phyloP scores from a whole-genome alignment of 106 monocot genomes.

The Chionographis japonica region DNA sequence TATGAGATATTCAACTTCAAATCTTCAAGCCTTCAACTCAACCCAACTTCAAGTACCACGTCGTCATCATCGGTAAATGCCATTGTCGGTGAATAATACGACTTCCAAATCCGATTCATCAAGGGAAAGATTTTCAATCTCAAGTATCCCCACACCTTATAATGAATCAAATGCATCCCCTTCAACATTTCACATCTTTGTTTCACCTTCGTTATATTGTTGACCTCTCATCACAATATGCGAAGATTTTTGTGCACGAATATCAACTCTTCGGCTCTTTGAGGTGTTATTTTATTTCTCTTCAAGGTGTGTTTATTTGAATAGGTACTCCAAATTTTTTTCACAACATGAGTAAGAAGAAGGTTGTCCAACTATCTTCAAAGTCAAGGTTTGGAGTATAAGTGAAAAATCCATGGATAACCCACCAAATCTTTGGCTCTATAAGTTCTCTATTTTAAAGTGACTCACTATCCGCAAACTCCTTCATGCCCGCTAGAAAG shows the following conservation, averaged over 20 bases:
- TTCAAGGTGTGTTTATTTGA: not conserved
- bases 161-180: not conserved
- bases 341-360: not conserved
- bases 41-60: too few species aligned
- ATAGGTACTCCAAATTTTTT: not conserved
- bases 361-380: not conserved
- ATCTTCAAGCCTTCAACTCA: too few species aligned
- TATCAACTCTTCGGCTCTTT: not conserved
- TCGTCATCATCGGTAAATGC: too few species aligned
- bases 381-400: not conserved
- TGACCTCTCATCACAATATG: not conserved
- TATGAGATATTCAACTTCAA: too few species aligned
- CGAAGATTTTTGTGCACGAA: not conserved
- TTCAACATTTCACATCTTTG: not conserved
- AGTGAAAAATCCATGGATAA: not conserved
- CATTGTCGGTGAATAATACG: too few species aligned
- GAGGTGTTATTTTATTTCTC: not conserved
- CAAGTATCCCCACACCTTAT: not conserved
- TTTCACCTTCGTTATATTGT: not conserved
- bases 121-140: not conserved
- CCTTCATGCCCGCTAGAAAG: not conserved
- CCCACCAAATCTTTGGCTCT: not conserved
- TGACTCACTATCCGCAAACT: not conserved
- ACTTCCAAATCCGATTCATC: not conserved
- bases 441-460: not conserved